Evolutionary conservation across 2,329 filamentous ascomycete genomes (phyloP).

Genomic region (Zymoseptoria pseudotritici): DNA sequence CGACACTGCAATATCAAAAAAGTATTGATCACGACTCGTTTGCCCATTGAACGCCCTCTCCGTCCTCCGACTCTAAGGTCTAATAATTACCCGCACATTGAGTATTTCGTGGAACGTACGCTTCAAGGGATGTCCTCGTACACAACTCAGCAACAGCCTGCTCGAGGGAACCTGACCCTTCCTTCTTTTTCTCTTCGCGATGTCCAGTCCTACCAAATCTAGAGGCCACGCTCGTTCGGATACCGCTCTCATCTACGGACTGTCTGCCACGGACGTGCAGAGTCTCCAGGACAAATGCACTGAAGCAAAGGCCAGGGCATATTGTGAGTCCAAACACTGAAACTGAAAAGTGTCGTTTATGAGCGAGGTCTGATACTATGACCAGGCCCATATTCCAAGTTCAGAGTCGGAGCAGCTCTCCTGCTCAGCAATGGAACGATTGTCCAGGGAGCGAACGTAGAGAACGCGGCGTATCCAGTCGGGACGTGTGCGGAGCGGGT

Average conservation of each 20-base stretch:
- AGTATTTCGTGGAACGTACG: no score
- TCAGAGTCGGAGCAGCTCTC: constrained; percentile 79
- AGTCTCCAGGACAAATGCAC: constrained; percentile 56
- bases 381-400: constrained; percentile 74
- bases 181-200: constrained; percentile 25
- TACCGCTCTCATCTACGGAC: constrained; percentile 40
- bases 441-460: constrained; percentile 71
- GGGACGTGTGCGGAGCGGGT: constrained; percentile 93
- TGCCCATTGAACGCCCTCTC: no score
- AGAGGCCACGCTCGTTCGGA: constrained; percentile 32
- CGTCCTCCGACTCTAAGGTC: no score
- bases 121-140: no score
- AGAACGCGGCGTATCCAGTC: constrained; percentile 89
- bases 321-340: constrained; percentile 52
- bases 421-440: constrained; percentile 51
- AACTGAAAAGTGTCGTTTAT: background rate
- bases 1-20: background rate
- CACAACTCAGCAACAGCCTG: no score
- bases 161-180: background rate
- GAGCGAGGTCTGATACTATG: background rate
- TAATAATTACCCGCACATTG: no score
- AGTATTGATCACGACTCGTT: background rate
- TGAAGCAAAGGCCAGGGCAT: constrained; percentile 69
- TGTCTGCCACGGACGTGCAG: constrained; percentile 58
- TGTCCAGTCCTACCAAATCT: constrained; percentile 24